Conservation (phyloP, 176 grass and related monocot genomes). For the Elymus sibiricus region DNA sequence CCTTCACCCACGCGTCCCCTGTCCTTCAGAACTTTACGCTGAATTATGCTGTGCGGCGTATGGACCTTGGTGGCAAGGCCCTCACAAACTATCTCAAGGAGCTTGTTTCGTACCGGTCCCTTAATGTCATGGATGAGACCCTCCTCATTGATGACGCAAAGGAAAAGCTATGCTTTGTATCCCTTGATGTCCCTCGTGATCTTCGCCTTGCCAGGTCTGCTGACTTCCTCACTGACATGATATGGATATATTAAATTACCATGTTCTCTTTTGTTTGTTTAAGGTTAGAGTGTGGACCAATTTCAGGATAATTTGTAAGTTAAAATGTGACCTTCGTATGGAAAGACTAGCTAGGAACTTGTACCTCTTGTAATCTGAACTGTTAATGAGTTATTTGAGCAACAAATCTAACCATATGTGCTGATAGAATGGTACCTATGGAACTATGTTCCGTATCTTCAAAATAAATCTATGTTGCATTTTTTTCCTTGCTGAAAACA, state of each 20-base stretch:
- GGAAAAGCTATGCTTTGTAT: conserved; percentile 93
- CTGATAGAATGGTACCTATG: background rate
- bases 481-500: background rate
- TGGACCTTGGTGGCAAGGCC: conserved; percentile 94
- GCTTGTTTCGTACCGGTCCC: conserved; percentile 78
- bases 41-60: conserved; percentile 75
- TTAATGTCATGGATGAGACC: conserved; percentile 97
- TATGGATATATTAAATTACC: background rate
- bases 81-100: conserved; percentile 98
- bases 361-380: conserved; percentile 3
- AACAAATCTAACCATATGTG: background rate
- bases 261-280: background rate
- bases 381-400: background rate
- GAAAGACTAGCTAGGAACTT: background rate
- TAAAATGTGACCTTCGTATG: conserved; percentile 1
- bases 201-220: conserved; percentile 68
- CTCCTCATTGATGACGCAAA: conserved; percentile 94
- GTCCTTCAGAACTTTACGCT: conserved; percentile 86
- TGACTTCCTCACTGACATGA: conserved; percentile 6
- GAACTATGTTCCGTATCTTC: background rate
- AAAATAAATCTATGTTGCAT: background rate
- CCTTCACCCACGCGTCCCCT: conserved; percentile 85
- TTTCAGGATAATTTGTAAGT: background rate
- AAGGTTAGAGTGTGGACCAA: background rate
- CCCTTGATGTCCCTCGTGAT: conserved; percentile 75